Evolutionary conservation across 2,329 filamentous ascomycete genomes (phyloP).

Genomic region (Sphaerulina musiva): DNA sequence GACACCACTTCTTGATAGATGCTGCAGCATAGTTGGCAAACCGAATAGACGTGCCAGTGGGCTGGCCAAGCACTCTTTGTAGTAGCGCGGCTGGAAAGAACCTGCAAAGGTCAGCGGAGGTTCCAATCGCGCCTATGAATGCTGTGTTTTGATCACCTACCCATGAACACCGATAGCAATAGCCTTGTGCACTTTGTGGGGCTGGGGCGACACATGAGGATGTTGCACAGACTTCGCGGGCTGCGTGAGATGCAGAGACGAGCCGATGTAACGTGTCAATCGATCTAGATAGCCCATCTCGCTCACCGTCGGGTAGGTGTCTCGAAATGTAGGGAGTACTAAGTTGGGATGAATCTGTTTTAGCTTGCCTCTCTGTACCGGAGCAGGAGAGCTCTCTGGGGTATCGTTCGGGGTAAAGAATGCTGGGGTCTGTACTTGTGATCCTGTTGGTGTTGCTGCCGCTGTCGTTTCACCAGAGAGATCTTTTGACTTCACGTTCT

Average conservation of each 20-base stretch:
- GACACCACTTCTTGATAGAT: slow-evolving; percentile 76
- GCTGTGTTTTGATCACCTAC: too few relatives aligned
- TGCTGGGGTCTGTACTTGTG: slow-evolving; percentile 21
- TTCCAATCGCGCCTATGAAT: too few relatives aligned
- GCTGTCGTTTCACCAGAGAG: slow-evolving; percentile 20
- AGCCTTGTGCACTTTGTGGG: slow-evolving; percentile 70
- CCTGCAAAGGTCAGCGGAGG: too few relatives aligned
- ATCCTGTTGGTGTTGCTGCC: slow-evolving; percentile 21
- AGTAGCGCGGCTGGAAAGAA: slow-evolving; percentile 84
- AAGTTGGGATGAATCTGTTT: slow-evolving; percentile 49
- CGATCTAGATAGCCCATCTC: slow-evolving; percentile 42
- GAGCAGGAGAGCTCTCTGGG: slow-evolving; percentile 21
- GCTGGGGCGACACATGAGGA: slow-evolving; percentile 61
- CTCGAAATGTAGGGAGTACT: slow-evolving; percentile 61
- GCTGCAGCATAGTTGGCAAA: slow-evolving; percentile 84
- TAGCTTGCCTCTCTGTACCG: slow-evolving; percentile 26
- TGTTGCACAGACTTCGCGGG: slow-evolving; percentile 55
- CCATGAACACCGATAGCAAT: slow-evolving; percentile 92
- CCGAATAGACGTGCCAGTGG: slow-evolving; percentile 87
- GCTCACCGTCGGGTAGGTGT: slow-evolving; percentile 53
- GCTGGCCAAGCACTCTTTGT: slow-evolving; percentile 86
- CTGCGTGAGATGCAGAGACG: slow-evolving; percentile 30
- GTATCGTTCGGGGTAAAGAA: slow-evolving; percentile 25
- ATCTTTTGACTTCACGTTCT: slow-evolving; percentile 21
- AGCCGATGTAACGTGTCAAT: slow-evolving; percentile 34